Conservation (phyloP, 2,329 filamentous ascomycete species). For the Chaetomiaceae sp. region DNA sequence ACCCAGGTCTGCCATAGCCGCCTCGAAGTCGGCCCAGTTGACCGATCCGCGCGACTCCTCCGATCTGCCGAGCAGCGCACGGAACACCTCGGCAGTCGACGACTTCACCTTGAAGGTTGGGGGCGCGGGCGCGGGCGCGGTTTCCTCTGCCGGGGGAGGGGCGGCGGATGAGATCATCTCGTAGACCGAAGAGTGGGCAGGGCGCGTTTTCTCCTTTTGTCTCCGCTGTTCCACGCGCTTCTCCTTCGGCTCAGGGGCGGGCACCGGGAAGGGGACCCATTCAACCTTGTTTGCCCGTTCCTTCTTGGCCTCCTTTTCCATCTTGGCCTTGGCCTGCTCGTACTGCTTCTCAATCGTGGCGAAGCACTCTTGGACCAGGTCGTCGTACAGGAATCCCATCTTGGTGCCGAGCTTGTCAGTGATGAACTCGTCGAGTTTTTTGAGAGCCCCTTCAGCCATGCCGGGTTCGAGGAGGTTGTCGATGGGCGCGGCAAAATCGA, state of each 20-base stretch:
- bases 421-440: constrained; percentile 30
- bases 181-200: constrained; percentile 33
- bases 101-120: constrained; percentile 36
- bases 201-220: constrained; percentile 44
- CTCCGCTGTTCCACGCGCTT: constrained; percentile 33
- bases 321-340: constrained; percentile 26
- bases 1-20: constrained; percentile 39
- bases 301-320: constrained; percentile 1
- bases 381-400: constrained; percentile 42
- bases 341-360: constrained; percentile 31
- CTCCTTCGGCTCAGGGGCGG: constrained; percentile 23
- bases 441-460: constrained; percentile 35
- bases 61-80: constrained; percentile 29
- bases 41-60: constrained; percentile 30
- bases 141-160: background rate
- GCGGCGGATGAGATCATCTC: constrained; percentile 26
- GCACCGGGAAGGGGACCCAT: constrained; percentile 17
- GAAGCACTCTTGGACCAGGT: constrained; percentile 38
- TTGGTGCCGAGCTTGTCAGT: constrained; percentile 36
- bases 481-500: constrained; percentile 38
- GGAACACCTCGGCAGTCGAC: constrained; percentile 37
- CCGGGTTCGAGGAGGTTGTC: constrained; percentile 40
- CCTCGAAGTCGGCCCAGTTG: constrained; percentile 36
- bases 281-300: constrained; percentile 20
- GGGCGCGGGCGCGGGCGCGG: background rate